A percentile compares a stretch with the other conserved stretches of the same genome.
phyloP scores from a whole-genome alignment of 805 yeast species.

The Kazachstania taianensis region DNA sequence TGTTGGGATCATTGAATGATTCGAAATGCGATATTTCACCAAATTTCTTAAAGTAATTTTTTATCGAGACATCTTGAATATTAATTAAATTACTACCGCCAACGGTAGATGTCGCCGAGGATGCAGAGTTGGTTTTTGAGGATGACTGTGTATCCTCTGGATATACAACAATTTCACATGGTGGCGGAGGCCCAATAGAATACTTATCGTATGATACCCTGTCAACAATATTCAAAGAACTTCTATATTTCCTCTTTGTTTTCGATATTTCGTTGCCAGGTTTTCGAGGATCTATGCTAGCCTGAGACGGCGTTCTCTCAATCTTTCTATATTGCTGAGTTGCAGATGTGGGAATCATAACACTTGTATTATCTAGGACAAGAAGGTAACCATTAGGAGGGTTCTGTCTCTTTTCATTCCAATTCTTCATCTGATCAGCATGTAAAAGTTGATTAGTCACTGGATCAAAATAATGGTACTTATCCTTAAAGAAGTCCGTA shows the following conservation, averaged over 20 bases:
- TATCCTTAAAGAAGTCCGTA: constrained; percentile 14
- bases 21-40: constrained; percentile 56
- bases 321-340: constrained; percentile 13
- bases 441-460: constrained; percentile 13
- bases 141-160: constrained; percentile 33
- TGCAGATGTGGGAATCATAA: not conserved
- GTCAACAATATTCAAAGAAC: constrained; percentile 9
- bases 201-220: constrained; percentile 50
- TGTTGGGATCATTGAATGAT: constrained; percentile 55
- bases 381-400: constrained; percentile 21
- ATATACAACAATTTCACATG: constrained; percentile 59
- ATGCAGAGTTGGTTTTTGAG: not conserved
- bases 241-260: constrained; percentile 13
- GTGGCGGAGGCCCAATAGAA: constrained; percentile 69
- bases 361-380: constrained; percentile 11
- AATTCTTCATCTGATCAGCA: constrained; percentile 16
- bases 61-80: constrained; percentile 21
- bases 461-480: constrained; percentile 27
- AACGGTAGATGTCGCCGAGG: constrained; percentile 8
- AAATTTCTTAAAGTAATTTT: constrained; percentile 47
- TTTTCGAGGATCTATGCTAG: constrained; percentile 21
- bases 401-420: constrained; percentile 14
- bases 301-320: constrained; percentile 13
- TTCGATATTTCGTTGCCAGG: not conserved
- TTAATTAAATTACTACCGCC: constrained; percentile 4